Base-by-base conservation (phyloP, 495 filamentous ascomycete genomes). In the Mycothermus thermophilus region DNA sequence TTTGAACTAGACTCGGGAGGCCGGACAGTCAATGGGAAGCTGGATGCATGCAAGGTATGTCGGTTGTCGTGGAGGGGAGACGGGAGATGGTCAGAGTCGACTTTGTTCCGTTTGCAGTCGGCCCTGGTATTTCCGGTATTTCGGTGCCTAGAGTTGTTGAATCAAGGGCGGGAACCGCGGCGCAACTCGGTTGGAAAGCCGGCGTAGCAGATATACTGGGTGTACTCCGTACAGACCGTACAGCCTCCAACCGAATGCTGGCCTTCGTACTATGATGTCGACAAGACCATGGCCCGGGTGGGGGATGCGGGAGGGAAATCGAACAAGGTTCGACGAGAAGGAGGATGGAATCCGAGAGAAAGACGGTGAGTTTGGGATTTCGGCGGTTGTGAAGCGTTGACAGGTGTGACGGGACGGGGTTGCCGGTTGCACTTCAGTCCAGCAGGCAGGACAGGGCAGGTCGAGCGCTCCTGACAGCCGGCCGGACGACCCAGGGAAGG, bases 1-100 rank as follows among this genome's bases (percentile, higher is more conserved):
- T 21, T 20, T 31, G 37, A 40, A 40, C 22, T 44, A 38, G 33
- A 37, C 39, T 50, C 52, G 39, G 43, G 43, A 41, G 32, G 35
- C 44, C 42, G 47, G 49, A 33, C 36, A 37, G 37, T 49, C 34
- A 45, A 33, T 15, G 5, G 8, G 25, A 17, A 30, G 15, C 29
- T 18, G 17, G 14, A 21, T 26, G 27, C 21, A 28, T 29, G 18
- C 30, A 25, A 19, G 12, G 7, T 16, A 17, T 7, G 30, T 16
- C 22, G 20, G 35, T 17, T 17, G 13, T 18, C 15, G 25, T 30
- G 30, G 32, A 1, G 19, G 17, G 18, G 29, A n/a, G 29, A 13
- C 12, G 21, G 24, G 13, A 8, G 10, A 25, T 28, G 5, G 20
- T 29, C 10, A 1, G 18, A 14, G 8, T 2, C 5, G 9, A 14